Percentiles rank a stretch among this genome's conserved stretches.
Conservation (phyloP, 441 rosid species). For the Manihot esculenta region DNA sequence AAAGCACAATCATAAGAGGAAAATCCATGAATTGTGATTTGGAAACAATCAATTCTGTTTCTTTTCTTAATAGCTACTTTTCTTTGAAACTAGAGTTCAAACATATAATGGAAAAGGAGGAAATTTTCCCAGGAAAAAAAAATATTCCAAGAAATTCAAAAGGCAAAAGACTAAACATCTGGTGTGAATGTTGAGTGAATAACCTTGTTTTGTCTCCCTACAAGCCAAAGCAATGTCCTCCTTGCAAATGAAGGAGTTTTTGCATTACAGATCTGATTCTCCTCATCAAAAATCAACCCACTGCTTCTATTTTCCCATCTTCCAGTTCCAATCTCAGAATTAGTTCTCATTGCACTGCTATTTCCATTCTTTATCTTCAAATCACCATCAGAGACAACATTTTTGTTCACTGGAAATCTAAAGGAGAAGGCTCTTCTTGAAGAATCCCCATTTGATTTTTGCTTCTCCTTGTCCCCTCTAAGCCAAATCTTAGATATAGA, state of each 20-base stretch:
- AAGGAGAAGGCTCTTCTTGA: constrained; percentile 74
- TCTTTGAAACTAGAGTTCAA: constrained; percentile 14
- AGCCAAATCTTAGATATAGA: constrained; percentile 89
- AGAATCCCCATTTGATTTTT: constrained; percentile 34
- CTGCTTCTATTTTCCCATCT: constrained; percentile 40
- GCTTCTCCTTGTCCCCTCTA: constrained; percentile 51
- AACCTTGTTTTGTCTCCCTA: constrained; percentile 91
- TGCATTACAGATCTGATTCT: constrained; percentile 45
- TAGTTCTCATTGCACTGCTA: constrained; percentile 25
- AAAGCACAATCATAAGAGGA: constrained; percentile 3
- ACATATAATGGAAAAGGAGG: constrained; percentile 23
- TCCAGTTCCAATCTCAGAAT: constrained; percentile 34
- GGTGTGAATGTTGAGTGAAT: constrained; percentile 65
- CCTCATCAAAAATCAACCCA: constrained; percentile 46
- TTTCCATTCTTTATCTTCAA: constrained; percentile 29
- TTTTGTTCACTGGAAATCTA: constrained; percentile 45
- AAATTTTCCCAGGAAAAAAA: constrained; percentile 27
- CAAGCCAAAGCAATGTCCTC: constrained; percentile 86
- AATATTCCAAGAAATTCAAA: constrained; percentile 26
- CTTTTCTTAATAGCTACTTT: constrained; percentile 13
- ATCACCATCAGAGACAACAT: constrained; percentile 23
- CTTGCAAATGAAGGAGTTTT: constrained; percentile 93
- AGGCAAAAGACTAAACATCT: constrained; percentile 46
- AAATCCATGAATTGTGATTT: background rate
- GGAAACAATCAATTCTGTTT: constrained; percentile 12